These are phyloP conservation scores for Mortierella antarctica DNA, from an alignment of 192 early-diverging fungal species.

Conservation along the genomic window DNA sequence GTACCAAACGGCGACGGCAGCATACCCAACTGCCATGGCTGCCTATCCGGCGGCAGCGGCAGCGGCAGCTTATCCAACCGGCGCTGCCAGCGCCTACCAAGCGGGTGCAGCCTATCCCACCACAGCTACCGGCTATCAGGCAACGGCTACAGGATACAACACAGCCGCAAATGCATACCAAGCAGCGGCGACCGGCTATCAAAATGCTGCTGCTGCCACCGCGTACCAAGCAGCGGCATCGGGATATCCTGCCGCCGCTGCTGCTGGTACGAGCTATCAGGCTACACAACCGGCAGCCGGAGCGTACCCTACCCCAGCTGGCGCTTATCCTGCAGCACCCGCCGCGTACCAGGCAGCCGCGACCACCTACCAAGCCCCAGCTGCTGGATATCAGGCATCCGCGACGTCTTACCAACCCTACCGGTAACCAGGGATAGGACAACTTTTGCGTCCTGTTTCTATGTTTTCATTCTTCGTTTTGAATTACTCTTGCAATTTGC, in stretches of 20 bases:
- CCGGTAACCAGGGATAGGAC: conserved; percentile 41
- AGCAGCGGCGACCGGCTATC: conserved; percentile 24
- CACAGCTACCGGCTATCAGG: conserved; percentile 9
- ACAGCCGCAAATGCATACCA: conserved; percentile 16
- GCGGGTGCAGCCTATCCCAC: conserved; percentile 22
- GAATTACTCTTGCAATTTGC: too few species aligned
- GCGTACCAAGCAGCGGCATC: conserved; percentile 26
- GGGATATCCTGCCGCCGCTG: conserved; percentile 25
- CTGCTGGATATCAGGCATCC: conserved; percentile 26
- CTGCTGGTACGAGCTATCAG: conserved; percentile 31
- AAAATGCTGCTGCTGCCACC: conserved; percentile 5
- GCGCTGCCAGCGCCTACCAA: conserved; percentile 27
- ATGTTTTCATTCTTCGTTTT: background rate
- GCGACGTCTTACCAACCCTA: conserved; percentile 43
- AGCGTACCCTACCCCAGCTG: conserved; percentile 21
- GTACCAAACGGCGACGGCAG: conserved; percentile 19
- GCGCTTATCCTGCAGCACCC: conserved; percentile 21
- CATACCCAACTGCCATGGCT: conserved; percentile 2
- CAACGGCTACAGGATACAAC: conserved; percentile 14
- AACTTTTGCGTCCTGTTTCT: background rate
- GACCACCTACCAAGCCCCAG: conserved; percentile 23
- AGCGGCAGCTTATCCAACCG: conserved; percentile 1
- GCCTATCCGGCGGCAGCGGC: conserved; percentile 18
- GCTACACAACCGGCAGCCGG: conserved; percentile 5
- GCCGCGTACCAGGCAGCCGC: conserved; percentile 18